phyloP scores from a whole-genome alignment of 495 filamentous ascomycete genomes.

The Aspergillus baeticus region DNA sequence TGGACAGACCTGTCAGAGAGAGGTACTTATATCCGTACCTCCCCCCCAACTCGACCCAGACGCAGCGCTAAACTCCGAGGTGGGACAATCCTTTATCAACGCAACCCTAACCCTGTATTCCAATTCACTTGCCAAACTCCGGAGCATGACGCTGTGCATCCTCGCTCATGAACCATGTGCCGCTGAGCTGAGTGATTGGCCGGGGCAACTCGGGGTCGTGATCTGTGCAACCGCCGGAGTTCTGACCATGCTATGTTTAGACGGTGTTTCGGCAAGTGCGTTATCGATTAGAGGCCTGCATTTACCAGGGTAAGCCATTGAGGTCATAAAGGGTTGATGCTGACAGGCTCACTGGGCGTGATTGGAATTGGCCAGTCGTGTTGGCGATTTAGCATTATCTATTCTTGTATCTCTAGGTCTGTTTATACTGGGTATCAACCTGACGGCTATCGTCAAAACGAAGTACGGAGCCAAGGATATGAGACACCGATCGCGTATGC shows the following conservation, averaged over 20 bases:
- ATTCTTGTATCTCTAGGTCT: neutral
- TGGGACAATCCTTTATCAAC: neutral
- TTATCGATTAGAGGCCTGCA: neutral
- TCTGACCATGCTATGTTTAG: constrained; percentile 5
- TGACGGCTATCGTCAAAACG: too few species aligned
- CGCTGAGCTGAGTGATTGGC: neutral
- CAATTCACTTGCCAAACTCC: constrained; percentile 1
- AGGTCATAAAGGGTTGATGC: constrained; percentile 4
- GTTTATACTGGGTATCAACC: too few species aligned
- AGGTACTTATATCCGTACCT: constrained; percentile 1
- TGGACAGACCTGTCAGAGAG: too few species aligned
- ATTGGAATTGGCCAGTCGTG: neutral
- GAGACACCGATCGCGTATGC: too few species aligned
- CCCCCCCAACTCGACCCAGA: neutral
- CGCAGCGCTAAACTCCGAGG: neutral
- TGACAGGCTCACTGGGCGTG: neutral
- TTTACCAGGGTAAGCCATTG: neutral
- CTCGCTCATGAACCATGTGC: constrained; percentile 6
- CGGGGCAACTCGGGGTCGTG: neutral
- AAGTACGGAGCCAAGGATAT: too few species aligned
- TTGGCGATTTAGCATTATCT: neutral
- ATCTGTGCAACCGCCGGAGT: constrained; percentile 6
- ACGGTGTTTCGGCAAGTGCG: neutral
- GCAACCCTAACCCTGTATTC: neutral
- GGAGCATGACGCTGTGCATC: neutral